A percentile compares a stretch with the other conserved stretches of the same genome.
These are phyloP conservation scores for Candida krabiensis DNA, from an alignment of 805 yeast species.

Conservation along the genomic window DNA sequence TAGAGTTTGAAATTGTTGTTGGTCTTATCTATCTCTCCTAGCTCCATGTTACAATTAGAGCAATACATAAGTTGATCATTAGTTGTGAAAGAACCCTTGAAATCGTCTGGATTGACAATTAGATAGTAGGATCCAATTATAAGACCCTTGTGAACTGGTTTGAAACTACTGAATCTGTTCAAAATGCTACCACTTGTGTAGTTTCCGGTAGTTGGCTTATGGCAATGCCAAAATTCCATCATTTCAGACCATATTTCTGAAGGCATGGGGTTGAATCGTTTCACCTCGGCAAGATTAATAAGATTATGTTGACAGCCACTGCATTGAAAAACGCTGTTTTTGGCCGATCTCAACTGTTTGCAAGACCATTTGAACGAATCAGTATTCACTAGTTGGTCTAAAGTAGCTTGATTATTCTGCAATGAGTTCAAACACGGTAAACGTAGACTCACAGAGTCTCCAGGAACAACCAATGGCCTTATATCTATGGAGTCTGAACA, in stretches of 20 bases:
- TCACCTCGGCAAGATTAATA: constrained; percentile 34
- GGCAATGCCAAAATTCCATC: constrained; percentile 99
- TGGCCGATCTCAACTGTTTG: constrained; percentile 8
- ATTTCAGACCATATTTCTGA: constrained; percentile 92
- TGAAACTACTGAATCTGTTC: constrained; percentile 40
- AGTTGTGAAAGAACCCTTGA: constrained; percentile 9
- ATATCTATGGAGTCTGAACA: constrained; percentile 5
- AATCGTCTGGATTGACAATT: constrained; percentile 33
- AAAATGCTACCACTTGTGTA: constrained; percentile 19
- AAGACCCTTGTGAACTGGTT: constrained; percentile 42
- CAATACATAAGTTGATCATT: constrained; percentile 32
- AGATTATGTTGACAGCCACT: constrained; percentile 13
- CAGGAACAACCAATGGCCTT: constrained; percentile 1
- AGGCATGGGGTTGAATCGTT: constrained; percentile 65
- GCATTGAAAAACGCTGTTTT: constrained; percentile 16
- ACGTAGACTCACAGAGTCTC: background rate
- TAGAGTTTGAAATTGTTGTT: constrained; percentile 38
- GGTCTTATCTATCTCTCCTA: constrained; percentile 43
- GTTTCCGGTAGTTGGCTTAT: constrained; percentile 52
- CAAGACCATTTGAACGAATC: constrained; percentile 29
- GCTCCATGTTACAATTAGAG: constrained; percentile 31
- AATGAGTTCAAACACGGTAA: background rate
- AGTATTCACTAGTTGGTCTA: constrained; percentile 16
- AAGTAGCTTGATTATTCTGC: background rate
- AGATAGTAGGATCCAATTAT: constrained; percentile 62